phyloP scores from a whole-genome alignment of 345 rosid genomes.

The Citrus maxima region DNA sequence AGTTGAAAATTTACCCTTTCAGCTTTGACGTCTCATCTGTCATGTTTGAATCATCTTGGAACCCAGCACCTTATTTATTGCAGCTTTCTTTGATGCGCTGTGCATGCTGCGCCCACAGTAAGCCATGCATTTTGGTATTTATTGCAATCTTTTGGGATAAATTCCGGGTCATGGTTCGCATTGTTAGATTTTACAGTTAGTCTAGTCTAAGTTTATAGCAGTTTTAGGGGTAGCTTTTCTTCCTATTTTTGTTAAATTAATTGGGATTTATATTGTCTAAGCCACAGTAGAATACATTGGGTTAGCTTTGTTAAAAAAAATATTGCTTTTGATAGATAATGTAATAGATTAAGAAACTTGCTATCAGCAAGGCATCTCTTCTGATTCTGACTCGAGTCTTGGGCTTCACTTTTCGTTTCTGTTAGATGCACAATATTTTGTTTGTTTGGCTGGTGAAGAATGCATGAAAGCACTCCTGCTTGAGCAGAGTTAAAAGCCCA shows the following conservation, averaged over 20 bases:
- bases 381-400: background rate
- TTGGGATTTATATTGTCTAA: slow-evolving; percentile 21
- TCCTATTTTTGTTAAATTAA: slow-evolving; percentile 13
- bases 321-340: slow-evolving; percentile 20
- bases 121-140: slow-evolving; percentile 20
- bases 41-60: background rate
- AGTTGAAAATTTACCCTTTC: background rate
- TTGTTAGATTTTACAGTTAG: slow-evolving; percentile 17
- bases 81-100: slow-evolving; percentile 6
- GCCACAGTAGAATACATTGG: slow-evolving; percentile 24
- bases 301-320: slow-evolving; percentile 23
- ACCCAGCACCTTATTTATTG: background rate
- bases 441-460: too few relatives aligned
- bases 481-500: too few relatives aligned
- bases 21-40: background rate
- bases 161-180: slow-evolving; percentile 12
- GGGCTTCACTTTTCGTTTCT: too few relatives aligned
- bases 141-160: background rate
- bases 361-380: background rate
- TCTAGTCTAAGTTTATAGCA: slow-evolving; percentile 23
- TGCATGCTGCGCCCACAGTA: slow-evolving; percentile 7
- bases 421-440: too few relatives aligned
- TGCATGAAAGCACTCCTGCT: too few relatives aligned
- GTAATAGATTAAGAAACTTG: slow-evolving; percentile 18
- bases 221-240: slow-evolving; percentile 24